Base-by-base conservation (phyloP, 345 rosid genomes). In the Brassica rapa region DNA sequence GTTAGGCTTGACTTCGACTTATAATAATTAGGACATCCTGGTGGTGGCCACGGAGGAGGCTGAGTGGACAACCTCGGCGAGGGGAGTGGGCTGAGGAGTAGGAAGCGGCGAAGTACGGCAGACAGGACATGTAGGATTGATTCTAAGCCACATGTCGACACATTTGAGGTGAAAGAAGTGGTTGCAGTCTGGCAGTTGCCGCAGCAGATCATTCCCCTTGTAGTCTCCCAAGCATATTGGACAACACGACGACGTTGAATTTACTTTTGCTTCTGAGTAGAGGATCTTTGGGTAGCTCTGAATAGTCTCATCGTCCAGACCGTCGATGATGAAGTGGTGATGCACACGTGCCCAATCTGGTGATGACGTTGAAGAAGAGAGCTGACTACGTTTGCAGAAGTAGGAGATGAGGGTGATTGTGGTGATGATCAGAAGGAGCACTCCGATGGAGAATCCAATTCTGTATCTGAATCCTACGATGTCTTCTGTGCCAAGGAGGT, bases 151-250 rank as follows among this genome's bases (percentile, higher is more conserved):
- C 16, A 91, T 93, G 82, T 94, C 98, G 11, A 94, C 84, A 53
- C 98, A 94, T 78, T 87, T 86, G 29, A 63, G 73, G 75, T 94
- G 98, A 68, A 92, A 94, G 4, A 89, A 79, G 65, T 92, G 98
- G 19, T 85, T 87, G 66, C 97, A 95, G 21, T 93, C 96, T 1
- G 98, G 98, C 41, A 95, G 66, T 56, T 83, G 69, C 74, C 97
- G 78, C 16, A 92, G 84, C 30, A 41, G 66, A 72, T 94, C 96
- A 0, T 76, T 71, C 19, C 69, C 74, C 62, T 84, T 90, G 82
- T 92, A 95, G 78, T 95, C 99, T 8, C 88, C 93, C 82, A 95
- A 80, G 30, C 99, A 95, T 0, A 95, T 86, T 0, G 97, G 86
- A 71, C 99, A 95, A 74, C 96, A 91, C 4, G 79, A 66, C 3